A percentile compares a stretch with the other conserved stretches of the same genome.
These are phyloP conservation scores for Aspergillus melleus DNA, from an alignment of 2,329 filamentous ascomycete species.

Conservation along the genomic window DNA sequence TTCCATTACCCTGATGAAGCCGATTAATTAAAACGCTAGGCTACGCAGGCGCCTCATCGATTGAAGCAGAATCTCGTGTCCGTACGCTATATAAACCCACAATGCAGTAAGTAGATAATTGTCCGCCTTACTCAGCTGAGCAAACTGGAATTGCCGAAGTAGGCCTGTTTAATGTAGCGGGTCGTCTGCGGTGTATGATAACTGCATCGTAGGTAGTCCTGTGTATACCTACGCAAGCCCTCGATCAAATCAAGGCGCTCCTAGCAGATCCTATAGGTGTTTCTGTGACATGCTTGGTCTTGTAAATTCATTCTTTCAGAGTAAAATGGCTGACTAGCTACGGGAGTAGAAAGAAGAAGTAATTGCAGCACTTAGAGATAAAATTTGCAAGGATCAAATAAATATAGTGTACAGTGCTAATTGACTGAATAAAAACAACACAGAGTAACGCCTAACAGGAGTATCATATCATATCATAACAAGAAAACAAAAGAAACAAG, in stretches of 20 bases:
- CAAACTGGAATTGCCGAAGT: too few species aligned
- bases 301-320: too few species aligned
- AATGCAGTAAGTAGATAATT: too few species aligned
- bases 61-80: neutral
- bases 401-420: neutral
- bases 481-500: neutral
- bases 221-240: neutral
- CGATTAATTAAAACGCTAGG: neutral
- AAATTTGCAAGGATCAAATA: neutral
- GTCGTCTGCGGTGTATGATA: neutral
- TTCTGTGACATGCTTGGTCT: too few species aligned
- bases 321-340: too few species aligned
- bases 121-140: too few species aligned
- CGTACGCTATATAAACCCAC: too few species aligned
- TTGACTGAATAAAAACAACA: constrained; percentile 1
- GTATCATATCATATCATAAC: constrained; percentile 8
- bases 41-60: neutral
- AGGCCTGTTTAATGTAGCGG: neutral
- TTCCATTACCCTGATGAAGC: neutral
- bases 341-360: too few species aligned
- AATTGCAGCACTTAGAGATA: neutral
- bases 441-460: constrained; percentile 6
- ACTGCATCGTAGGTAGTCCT: neutral
- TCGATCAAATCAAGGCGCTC: neutral
- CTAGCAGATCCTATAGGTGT: too few species aligned